phyloP scores from a whole-genome alignment of 768 basidiomycete species.

The Rhizopogon vinicolor region DNA sequence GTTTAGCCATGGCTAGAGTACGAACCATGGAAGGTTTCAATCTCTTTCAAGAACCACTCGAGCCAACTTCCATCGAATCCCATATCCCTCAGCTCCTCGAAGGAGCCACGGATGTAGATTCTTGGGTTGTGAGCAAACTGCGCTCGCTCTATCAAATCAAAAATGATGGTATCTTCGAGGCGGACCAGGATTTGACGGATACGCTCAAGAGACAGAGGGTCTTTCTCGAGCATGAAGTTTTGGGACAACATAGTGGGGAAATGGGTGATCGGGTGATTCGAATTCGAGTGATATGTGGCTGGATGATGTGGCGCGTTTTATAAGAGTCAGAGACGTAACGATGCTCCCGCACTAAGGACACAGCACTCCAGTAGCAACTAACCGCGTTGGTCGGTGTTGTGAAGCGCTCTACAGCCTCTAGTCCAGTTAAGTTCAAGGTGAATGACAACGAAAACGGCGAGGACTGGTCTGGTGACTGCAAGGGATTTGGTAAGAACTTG shows the following conservation, averaged over 20 bases:
- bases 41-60: conserved; percentile 97
- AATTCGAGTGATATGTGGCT: background rate
- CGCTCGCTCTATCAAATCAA: conserved; percentile 93
- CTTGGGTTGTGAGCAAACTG: conserved; percentile 93
- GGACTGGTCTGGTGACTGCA: too few relatives aligned
- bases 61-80: conserved; percentile 89
- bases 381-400: too few relatives aligned
- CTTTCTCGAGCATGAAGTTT: conserved; percentile 65
- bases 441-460: too few relatives aligned
- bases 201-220: conserved; percentile 83
- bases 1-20: conserved; percentile 8
- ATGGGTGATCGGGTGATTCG: conserved; percentile 3
- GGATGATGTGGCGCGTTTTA: conserved; percentile 3
- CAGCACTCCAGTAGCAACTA: too few relatives aligned
- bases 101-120: conserved; percentile 79
- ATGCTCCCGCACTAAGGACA: too few relatives aligned
- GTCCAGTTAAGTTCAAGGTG: too few relatives aligned
- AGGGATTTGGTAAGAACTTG: too few relatives aligned
- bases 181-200: conserved; percentile 85
- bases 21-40: conserved; percentile 91
- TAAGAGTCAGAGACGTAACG: background rate
- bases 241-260: conserved; percentile 43
- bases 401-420: too few relatives aligned
- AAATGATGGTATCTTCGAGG: conserved; percentile 99
- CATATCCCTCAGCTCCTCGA: conserved; percentile 68